phyloP scores from a whole-genome alignment of 2,329 filamentous ascomycete species.

The Biscogniauxia mediterranea region DNA sequence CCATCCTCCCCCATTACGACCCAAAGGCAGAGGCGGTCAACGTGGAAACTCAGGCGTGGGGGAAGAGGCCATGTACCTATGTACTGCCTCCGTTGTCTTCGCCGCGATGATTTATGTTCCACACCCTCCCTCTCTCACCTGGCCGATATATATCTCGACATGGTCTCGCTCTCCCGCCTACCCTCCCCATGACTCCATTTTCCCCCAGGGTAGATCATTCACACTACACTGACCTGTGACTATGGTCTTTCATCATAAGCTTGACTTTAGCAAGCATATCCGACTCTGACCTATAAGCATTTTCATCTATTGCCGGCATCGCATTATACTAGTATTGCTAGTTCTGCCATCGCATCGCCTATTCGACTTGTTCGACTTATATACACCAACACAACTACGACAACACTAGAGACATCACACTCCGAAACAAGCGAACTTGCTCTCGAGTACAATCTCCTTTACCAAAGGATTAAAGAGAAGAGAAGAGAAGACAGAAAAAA shows the following conservation, averaged over 20 bases:
- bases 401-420: not conserved
- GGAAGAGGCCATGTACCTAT: not conserved
- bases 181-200: slow-evolving; percentile 26
- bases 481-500: slow-evolving; percentile 1
- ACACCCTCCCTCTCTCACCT: slow-evolving; percentile 4
- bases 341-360: not conserved
- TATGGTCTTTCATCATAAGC: slow-evolving; percentile 11
- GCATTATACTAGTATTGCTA: not conserved
- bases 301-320: slow-evolving; percentile 1
- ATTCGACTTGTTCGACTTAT: not conserved
- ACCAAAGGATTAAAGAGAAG: not conserved
- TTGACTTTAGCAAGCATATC: slow-evolving; percentile 18
- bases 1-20: not conserved
- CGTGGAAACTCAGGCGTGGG: not conserved
- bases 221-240: slow-evolving; percentile 7
- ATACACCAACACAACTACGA: slow-evolving; percentile 1
- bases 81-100: not conserved
- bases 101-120: not conserved
- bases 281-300: not conserved
- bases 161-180: slow-evolving; percentile 23
- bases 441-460: slow-evolving; percentile 1
- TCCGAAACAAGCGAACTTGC: not conserved
- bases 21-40: not conserved
- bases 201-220: slow-evolving; percentile 20
- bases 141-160: slow-evolving; percentile 30